Evolutionary conservation across 768 basidiomycete genomes (phyloP), one percentile per base, ranked within the genome.

Genomic region (Phanerochaete carnosa): DNA sequence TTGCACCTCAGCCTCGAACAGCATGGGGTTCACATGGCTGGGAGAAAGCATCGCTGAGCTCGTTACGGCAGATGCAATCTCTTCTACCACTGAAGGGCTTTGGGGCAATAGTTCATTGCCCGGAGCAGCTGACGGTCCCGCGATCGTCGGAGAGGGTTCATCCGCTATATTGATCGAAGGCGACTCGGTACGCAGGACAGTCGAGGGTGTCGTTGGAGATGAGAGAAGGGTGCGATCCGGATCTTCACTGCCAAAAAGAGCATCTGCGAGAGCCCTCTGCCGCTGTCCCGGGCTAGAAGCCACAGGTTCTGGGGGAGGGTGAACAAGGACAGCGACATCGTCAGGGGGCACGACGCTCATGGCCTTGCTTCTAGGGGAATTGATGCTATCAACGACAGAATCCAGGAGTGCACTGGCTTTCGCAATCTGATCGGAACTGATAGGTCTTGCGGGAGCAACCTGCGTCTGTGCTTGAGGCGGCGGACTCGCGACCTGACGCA

Each of bases 221-320:
- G 57, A 15, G 22, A 49, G 60, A 57, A 52, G 53, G 13, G 58
- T 23, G 9, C 30, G 3, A 23, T 62, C 61, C 23, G 30, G 45
- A 30, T 75, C 77, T 57, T 81, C 79, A 19, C 68, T 72, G 19
- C 88, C 90, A 65, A 93, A 92, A 45, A 94, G 74, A 19, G 85
- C 87, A 58, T 87, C 86, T 1, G 90, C 88, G n/a, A 94, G 79
- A 68, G 89, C 88, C 64, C 88, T 79, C 64, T 88, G 87, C 56
- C 86, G 80, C 59, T 85, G 84, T 45, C 84, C 81, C 35, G 80
- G 83, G 52, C 73, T 75, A 35, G 67, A 50, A 32, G 67, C 67
- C 26, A 64, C 28, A 77, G 84, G 12, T 79, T 84, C 19, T 68
- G 58, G 64, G 12, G 63, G 49, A 57, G 77, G 75, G 66, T 73